Base-by-base conservation (phyloP, 2,329 filamentous ascomycete species). In the Cladosporium sphaerospermum region DNA sequence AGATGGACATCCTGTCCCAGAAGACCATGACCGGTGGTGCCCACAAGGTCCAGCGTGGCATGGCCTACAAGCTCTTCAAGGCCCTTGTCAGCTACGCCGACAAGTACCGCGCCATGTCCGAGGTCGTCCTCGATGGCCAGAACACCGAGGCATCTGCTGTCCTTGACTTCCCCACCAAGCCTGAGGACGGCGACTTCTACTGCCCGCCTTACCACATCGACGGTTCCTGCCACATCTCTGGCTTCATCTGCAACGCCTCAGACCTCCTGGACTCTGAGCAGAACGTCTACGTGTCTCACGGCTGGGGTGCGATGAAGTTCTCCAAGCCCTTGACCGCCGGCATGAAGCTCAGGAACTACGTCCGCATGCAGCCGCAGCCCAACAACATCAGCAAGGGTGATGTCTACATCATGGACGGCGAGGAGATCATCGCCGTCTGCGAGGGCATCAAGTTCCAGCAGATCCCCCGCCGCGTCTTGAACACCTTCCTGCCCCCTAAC, bases 41-140 rank as follows among this genome's bases (percentile, higher is more conserved):
- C 28, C 85, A 86, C 66, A 86, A 87, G 71, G 80, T 90, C 57
- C 80, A 85, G 46, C 82, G 85, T 23, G 85, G 85, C 33, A 81
- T 90, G 73, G 84, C 85, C 11, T 93, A 93, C 78, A 91, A 90
- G 71, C 78, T 85, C 48, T 82, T 82, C 71, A 78, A 78, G 62
- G 74, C 77, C 50, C 70, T 82, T 32, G 79, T 82, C 36, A 76
- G 75, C 46, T 82, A 82, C 59, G 74, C 77, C 54, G 72, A 75
- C 54, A 78, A 76, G 61, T 82, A 79, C 67, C 75, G 78, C 51
- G 78, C 77, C 46, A 82, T 82, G 70, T 72, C 78, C 43, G 78
- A 81, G 60, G 79, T 82, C 45, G 78, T 81, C 46, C 71, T 82
- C 9, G 78, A 81, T 62, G 76, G 77, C 54, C 74, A 76, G 53